Percentiles rank a stretch among this genome's conserved stretches.
phyloP scores from a whole-genome alignment of 2,329 filamentous ascomycete genomes.

The Talaromyces sp. region DNA sequence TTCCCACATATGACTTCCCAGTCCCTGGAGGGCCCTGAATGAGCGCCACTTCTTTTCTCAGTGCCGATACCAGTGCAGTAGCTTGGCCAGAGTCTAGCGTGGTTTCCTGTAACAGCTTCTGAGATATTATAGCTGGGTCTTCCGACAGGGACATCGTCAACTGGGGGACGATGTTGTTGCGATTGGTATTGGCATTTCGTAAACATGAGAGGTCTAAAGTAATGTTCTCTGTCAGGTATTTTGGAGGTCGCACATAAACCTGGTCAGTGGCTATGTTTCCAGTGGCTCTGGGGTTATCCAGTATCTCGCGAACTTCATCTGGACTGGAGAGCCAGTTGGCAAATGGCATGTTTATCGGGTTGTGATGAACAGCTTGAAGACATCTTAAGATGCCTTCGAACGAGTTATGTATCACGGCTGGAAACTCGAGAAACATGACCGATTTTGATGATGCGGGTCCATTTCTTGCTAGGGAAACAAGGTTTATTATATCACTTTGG shows the following conservation, averaged over 20 bases:
- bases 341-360: background rate
- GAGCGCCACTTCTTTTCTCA: slow-evolving; percentile 14
- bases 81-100: background rate
- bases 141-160: background rate
- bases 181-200: background rate
- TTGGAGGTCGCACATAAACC: background rate
- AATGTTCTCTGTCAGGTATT: background rate
- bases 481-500: background rate
- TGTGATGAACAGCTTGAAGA: background rate
- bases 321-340: background rate
- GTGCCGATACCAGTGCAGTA: background rate
- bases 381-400: background rate
- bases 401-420: background rate
- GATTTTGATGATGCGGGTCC: background rate
- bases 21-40: slow-evolving; percentile 23
- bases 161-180: background rate
- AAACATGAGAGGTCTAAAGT: background rate
- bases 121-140: background rate
- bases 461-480: background rate
- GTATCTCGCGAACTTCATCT: background rate
- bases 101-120: background rate
- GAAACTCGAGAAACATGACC: background rate
- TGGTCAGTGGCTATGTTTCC: background rate
- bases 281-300: background rate
- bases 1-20: slow-evolving; percentile 21